Base-by-base conservation (phyloP, 768 basidiomycete species). In the Ephemerocybe angulata region DNA sequence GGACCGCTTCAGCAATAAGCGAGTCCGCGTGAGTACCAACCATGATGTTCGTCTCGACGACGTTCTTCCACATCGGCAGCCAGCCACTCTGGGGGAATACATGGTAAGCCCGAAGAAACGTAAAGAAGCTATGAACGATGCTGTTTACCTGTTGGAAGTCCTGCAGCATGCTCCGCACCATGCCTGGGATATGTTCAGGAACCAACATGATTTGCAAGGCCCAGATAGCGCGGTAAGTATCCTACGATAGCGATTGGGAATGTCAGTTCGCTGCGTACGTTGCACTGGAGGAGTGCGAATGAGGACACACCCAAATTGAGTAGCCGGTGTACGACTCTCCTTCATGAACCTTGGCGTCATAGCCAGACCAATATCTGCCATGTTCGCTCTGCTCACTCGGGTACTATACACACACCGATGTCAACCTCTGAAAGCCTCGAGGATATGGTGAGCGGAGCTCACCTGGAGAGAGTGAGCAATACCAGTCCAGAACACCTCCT, bases 61-160 rank as follows among this genome's bases (percentile, higher is more conserved):
- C 79, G 57, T 92, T 92, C 70, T 91, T 92, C 90, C 90, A 93
- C 89, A 92, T 91, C 0, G 90, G 90, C 33, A 93, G 70, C 88
- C 90, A 90, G 3, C 90, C 90, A 15, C 87, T 81, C 83, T 79
- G 33, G 22, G 25, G 10, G 77, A 59, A 7, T 48, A 21, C 40
- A 27, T 28, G 8, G 22, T 15, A 28, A 35, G 13, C 17, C 31
- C 19, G 6, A 31, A 42, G 35, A 4, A 2, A 31, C 17, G 50
- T 2, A 6, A 31, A 48, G 10, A n/a, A n/a, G n/a, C n/a, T 11
- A 33, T 13, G 25, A 2, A 28, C 21, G 15, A 19, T 29, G 38
- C 28, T 13, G 55, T 65, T 4, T 53, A 83, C 87, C 75, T 89
- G 79, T 56, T 76, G 68, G 60, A 84, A 93, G 64, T 92, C 89